phyloP scores from a whole-genome alignment of 768 basidiomycete species.

The Boletus subcaerulescens region DNA sequence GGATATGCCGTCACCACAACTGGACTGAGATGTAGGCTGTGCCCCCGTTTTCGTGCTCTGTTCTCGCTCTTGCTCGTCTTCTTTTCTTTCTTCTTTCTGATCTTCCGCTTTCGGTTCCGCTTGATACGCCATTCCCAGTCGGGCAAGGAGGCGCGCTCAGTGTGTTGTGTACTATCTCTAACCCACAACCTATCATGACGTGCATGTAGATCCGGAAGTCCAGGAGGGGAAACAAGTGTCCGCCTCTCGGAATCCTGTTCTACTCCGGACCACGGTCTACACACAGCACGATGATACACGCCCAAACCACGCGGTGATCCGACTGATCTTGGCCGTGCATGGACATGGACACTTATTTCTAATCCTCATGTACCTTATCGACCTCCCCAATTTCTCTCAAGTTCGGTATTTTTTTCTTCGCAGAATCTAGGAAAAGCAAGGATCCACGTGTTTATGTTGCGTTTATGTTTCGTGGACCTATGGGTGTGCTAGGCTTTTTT shows the following conservation, averaged over 20 bases:
- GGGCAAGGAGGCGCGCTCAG: not conserved
- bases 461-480: not conserved
- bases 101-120: conserved; percentile 1
- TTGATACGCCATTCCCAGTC: conserved; percentile 5
- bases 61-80: not conserved
- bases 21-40: conserved; percentile 20
- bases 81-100: not conserved
- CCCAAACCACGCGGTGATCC: conserved; percentile 1
- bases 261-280: not conserved
- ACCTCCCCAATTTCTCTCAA: not conserved
- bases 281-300: not conserved
- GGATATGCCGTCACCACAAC: conserved; percentile 46
- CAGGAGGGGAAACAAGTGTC: not conserved
- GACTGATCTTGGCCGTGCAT: conserved; percentile 1
- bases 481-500: not conserved
- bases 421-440: not conserved
- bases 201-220: conserved; percentile 1
- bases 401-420: not conserved
- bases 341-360: conserved; percentile 8
- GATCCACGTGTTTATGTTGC: not conserved
- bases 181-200: conserved; percentile 1
- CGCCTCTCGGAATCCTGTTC: not conserved
- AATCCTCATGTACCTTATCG: conserved; percentile 17
- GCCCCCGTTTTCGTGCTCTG: not conserved
- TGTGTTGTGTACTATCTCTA: conserved; percentile 3